Base-by-base conservation (phyloP, 805 yeast species). In the Kluyveromyces siamensis region DNA sequence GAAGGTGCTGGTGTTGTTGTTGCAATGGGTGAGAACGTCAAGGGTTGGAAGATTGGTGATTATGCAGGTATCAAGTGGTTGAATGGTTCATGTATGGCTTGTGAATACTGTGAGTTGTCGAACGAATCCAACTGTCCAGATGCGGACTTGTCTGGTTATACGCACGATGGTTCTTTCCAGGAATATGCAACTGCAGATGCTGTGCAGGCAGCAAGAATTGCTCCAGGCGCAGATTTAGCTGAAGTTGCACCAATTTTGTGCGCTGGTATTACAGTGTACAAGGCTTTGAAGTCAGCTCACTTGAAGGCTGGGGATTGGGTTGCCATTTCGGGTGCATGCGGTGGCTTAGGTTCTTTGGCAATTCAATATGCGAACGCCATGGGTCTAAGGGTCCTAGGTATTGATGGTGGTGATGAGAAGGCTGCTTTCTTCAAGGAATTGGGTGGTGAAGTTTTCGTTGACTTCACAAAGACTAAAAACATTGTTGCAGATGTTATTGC, bases 261-360 rank as follows among this genome's bases (percentile, higher is more conserved):
- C 73, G 96, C 95, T 37, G 96, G 96, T 70, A 81, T 87, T 68
- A 87, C 96, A 39, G 95, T 85, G 50, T 87, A 87, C 82, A 87
- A 86, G 75, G 96, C 95, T 41, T 73, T 87, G 65, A 86, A 86
- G 76, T 83, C 87, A 41, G 86, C 95, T 48, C 77, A 77, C 50
- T 72, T 83, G 61, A 65, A 57, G 51, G 79, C 88, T 51, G 89
- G 89, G 57, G 76, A 84, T 59, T 83, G 87, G 87, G 83, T 83
- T 51, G 84, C 85, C 57, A 70, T 83, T 57, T 78, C 85, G 50
- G 90, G 90, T 68, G 88, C 88, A 48, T 87, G 83, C 60, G 87
- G 89, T 66, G 89, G 89, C 55, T 77, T 83, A 60, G 90, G 90
- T 52, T 75, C 87, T 49, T 70, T 83, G 54, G 87, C 87, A 49